Conservation (phyloP, 2,329 filamentous ascomycete genomes). For the Trichophyton simii region DNA sequence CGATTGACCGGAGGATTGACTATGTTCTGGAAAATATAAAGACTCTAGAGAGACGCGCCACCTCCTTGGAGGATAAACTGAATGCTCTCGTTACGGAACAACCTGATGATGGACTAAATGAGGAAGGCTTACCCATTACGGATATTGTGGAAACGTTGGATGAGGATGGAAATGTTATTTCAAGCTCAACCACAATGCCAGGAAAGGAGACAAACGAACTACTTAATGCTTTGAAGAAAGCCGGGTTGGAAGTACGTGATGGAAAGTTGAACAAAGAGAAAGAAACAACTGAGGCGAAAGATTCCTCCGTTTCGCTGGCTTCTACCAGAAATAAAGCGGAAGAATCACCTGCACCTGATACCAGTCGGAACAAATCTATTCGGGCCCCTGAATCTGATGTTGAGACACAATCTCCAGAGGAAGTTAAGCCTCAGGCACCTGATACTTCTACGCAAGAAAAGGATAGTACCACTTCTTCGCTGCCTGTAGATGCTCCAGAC, state of each 20-base stretch:
- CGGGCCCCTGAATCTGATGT: background rate
- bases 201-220: constrained; percentile 56
- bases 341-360: background rate
- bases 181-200: constrained; percentile 52
- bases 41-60: constrained; percentile 60
- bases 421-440: background rate
- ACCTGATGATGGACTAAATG: constrained; percentile 38
- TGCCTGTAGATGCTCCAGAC: background rate
- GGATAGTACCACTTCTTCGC: background rate
- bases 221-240: constrained; percentile 60
- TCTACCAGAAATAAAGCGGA: background rate
- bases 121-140: constrained; percentile 62
- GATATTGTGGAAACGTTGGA: constrained; percentile 90
- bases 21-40: constrained; percentile 76
- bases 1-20: constrained; percentile 66
- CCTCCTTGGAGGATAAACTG: constrained; percentile 56
- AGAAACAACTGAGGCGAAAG: constrained; percentile 6
- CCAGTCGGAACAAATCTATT: no score
- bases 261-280: constrained; percentile 10
- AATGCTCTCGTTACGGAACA: constrained; percentile 49
- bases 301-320: background rate
- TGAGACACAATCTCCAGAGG: background rate
- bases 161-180: constrained; percentile 74
- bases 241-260: constrained; percentile 46
- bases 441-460: background rate